A percentile compares a stretch with the other conserved stretches of the same genome.
These are phyloP conservation scores for Kokia cookei DNA, from an alignment of 441 rosid genomes.

Conservation along the genomic window DNA sequence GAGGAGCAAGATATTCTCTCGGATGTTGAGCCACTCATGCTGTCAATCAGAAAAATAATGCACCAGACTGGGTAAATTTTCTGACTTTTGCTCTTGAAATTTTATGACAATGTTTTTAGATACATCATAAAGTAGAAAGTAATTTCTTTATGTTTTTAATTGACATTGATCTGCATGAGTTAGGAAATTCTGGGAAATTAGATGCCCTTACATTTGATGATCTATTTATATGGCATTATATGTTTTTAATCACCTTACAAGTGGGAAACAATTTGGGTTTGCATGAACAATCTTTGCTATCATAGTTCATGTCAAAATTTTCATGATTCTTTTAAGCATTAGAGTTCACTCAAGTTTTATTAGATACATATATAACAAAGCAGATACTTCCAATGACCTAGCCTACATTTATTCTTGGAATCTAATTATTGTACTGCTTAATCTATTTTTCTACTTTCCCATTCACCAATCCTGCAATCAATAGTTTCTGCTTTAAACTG, in stretches of 20 bases:
- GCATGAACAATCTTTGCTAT: background rate
- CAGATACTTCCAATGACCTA: background rate
- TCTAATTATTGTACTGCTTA: background rate
- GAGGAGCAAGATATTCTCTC: constrained; percentile 75
- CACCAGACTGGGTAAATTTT: constrained; percentile 55
- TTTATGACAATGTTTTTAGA: background rate
- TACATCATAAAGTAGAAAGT: background rate
- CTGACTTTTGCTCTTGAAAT: background rate
- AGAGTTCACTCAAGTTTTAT: background rate
- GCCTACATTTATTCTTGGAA: background rate
- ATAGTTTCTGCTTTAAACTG: background rate
- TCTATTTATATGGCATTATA: background rate
- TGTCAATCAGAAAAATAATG: constrained; percentile 52
- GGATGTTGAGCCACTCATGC: constrained; percentile 67
- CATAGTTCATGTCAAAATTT: background rate
- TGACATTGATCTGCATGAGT: background rate
- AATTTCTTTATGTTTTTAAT: background rate
- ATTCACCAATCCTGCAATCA: background rate
- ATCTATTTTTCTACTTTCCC: background rate
- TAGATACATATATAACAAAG: background rate
- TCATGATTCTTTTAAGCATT: background rate
- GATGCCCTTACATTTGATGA: background rate
- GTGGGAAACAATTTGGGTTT: background rate
- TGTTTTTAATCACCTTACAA: background rate
- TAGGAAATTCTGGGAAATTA: background rate